phyloP scores from a whole-genome alignment of 768 basidiomycete species.

The Panus rudis region DNA sequence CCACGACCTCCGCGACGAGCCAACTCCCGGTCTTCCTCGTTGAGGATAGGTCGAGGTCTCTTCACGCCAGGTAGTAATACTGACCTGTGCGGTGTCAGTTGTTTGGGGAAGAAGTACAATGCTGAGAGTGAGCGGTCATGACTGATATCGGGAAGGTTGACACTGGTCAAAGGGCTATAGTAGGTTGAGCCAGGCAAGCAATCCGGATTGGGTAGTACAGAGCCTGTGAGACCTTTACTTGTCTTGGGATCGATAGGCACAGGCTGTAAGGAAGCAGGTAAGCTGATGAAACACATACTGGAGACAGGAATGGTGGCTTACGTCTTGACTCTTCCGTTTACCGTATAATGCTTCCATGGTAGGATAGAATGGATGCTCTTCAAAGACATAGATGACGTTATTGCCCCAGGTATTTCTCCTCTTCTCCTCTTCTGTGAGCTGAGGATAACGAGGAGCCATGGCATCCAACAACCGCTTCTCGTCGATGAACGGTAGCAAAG shows the following conservation, averaged over 20 bases:
- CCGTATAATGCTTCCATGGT: constrained; percentile 86
- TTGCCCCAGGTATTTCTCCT: constrained; percentile 81
- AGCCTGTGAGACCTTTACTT: constrained; percentile 77
- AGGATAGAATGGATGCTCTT: constrained; percentile 81
- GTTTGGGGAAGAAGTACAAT: constrained; percentile 84
- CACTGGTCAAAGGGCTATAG: constrained; percentile 57
- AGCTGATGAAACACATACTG: neutral
- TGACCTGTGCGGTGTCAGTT: constrained; percentile 79
- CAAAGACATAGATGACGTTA: constrained; percentile 74
- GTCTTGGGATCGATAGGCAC: constrained; percentile 58
- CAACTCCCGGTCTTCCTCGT: constrained; percentile 62
- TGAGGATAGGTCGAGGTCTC: constrained; percentile 53
- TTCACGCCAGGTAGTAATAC: constrained; percentile 69
- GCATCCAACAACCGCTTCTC: constrained; percentile 74
- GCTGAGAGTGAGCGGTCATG: constrained; percentile 86
- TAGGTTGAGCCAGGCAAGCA: constrained; percentile 92
- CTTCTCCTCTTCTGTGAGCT: constrained; percentile 76
- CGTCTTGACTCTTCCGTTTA: constrained; percentile 76
- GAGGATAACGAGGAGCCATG: constrained; percentile 59
- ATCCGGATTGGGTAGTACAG: constrained; percentile 74
- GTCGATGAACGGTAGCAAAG: constrained; percentile 94
- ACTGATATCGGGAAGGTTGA: constrained; percentile 69
- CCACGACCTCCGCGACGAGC: constrained; percentile 42
- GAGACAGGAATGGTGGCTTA: constrained; percentile 30
- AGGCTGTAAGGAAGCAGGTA: constrained; percentile 46